Evolutionary conservation across 805 yeast species (phyloP).

Genomic region (Barnettozyma populi): DNA sequence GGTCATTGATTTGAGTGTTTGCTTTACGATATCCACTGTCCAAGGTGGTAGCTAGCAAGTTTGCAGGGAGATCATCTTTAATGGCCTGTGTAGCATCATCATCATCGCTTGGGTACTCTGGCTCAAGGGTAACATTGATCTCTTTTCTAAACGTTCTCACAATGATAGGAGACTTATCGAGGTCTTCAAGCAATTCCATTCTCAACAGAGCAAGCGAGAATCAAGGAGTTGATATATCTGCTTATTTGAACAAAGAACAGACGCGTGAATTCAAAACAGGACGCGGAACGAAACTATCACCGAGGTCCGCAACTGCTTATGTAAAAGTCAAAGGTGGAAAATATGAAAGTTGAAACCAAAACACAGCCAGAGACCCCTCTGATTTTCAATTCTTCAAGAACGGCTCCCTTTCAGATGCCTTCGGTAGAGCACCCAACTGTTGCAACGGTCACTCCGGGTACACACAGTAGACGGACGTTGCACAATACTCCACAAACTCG

Average conservation of each 20-base stretch:
- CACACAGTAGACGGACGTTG: conserved; percentile 6
- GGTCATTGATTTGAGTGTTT: background rate
- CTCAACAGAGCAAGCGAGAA: background rate
- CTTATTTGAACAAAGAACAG: background rate
- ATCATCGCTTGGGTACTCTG: background rate
- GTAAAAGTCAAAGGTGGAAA: background rate
- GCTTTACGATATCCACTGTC: background rate
- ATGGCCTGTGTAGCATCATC: conserved; percentile 1
- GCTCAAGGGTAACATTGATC: conserved; percentile 9
- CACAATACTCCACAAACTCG: conserved; percentile 2
- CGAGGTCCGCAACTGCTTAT: background rate
- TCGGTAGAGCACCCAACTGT: conserved; percentile 18
- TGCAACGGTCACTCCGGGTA: conserved; percentile 16
- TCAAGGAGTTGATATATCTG: background rate
- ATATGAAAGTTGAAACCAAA: background rate
- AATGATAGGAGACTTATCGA: conserved; percentile 13
- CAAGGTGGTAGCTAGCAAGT: background rate
- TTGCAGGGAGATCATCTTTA: background rate
- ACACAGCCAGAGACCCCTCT: background rate
- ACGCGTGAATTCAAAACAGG: background rate
- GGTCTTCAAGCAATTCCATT: conserved; percentile 22
- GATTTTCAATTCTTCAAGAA: background rate
- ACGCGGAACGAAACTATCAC: background rate
- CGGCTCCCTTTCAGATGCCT: conserved; percentile 11
- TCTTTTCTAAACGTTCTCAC: conserved; percentile 19